phyloP scores from a whole-genome alignment of 768 basidiomycete species.

The Cubamyces lactineus region DNA sequence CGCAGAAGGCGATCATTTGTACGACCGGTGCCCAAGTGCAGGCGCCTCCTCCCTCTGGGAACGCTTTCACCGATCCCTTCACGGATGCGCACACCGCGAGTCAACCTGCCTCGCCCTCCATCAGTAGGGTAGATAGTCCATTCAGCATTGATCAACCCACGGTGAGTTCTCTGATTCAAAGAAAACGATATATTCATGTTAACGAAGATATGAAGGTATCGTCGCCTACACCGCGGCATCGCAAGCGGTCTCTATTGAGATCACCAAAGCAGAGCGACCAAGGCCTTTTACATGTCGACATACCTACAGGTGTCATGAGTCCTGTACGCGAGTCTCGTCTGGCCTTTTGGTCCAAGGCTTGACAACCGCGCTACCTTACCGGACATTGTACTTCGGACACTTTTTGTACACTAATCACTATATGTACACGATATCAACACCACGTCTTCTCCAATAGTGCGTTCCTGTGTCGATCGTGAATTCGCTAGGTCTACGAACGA shows the following conservation, averaged over 20 bases:
- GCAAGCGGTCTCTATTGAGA: slow-evolving; percentile 7
- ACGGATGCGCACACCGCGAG: slow-evolving; percentile 6
- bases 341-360: slow-evolving; percentile 19
- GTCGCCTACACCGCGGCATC: background rate
- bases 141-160: background rate
- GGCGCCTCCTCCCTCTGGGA: background rate
- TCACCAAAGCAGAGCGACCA: background rate
- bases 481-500: too few species aligned
- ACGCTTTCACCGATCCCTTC: slow-evolving; percentile 3
- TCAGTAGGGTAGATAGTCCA: background rate
- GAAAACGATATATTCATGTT: background rate
- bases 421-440: too few species aligned
- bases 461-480: too few species aligned
- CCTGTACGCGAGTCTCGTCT: slow-evolving; percentile 14
- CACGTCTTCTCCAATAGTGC: too few species aligned
- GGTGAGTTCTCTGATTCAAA: background rate
- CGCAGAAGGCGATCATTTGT: slow-evolving; percentile 15
- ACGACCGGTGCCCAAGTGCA: background rate
- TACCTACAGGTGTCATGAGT: slow-evolving; percentile 23
- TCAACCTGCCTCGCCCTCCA: background rate
- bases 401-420: too few species aligned
- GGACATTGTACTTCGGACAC: background rate
- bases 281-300: slow-evolving; percentile 23
- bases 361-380: background rate
- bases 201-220: background rate